Evolutionary conservation across 352 stramenopile genomes (phyloP), one percentile per base, ranked within the genome.

Genomic region (Globisporangium parvum): DNA sequence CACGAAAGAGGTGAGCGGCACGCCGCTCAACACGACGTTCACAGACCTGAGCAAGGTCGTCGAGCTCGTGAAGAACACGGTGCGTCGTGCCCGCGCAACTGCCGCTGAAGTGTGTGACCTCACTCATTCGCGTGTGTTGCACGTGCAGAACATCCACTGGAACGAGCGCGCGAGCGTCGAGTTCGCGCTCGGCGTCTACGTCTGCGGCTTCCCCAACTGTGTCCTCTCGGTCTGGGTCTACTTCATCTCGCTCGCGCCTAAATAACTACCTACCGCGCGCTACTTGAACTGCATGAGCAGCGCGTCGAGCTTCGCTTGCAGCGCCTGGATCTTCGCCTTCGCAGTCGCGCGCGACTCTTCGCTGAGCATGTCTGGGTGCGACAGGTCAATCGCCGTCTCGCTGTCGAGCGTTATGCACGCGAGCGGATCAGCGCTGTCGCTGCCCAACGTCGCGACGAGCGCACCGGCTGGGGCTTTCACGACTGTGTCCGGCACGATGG

Each of bases 151-250:
- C 54, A 93, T 97, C 42, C 89, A 98, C 69, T 78, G 87, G 59
- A 95, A 85, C 59, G 77, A 86, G 42, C 80, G 89, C 44, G 66
- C 69, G 14, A 70, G 88, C 20, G 87, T 96, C 33, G 87, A 98
- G 62, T 98, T 98, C 59, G 87, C 80, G 39, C 70, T 98, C 21
- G 85, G 72, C 20, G 88, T 96, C 17, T 87, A 89, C 47, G 87
- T 91, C 1, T 84, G 91, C 57, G 70, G 75, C 14, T 94, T 97
- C 56, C 76, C 87, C 11, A 91, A 92, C 62, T 80, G 81, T 47
- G 70, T 98, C 11, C 66, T 97, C 20, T 96, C 83, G 6, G 80
- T 98, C 49, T 98, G 93, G 93, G 75, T 97, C 18, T 98, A 97
- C 75, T 73, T 97, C 15, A 79, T 85, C 50, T 75, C 88, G 14